A percentile compares a stretch with the other conserved stretches of the same genome.
Evolutionary conservation across 257 asterid genomes (phyloP).

Genomic region (Pogostemon cablin): DNA sequence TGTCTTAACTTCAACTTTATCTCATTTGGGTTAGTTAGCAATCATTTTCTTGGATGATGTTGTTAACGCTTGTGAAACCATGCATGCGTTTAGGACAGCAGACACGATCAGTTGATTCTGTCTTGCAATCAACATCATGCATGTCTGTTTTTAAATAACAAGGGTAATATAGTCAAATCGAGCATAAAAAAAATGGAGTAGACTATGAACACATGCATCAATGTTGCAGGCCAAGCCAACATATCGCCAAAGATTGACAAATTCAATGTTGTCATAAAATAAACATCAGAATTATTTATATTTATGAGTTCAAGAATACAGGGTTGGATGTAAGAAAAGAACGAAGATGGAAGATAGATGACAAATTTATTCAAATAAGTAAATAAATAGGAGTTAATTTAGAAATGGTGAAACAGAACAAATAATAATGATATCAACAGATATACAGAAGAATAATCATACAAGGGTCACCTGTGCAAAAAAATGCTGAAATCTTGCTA

Average conservation of each 20-base stretch:
- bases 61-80: conserved; percentile 25
- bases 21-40: too few relatives aligned
- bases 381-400: conserved; percentile 21
- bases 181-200: too few relatives aligned
- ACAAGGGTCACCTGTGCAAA: conserved; percentile 38
- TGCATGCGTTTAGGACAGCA: conserved; percentile 6
- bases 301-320: not conserved
- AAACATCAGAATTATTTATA: not conserved
- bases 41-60: conserved; percentile 27
- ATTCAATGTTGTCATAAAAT: not conserved
- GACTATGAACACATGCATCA: not conserved
- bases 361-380: conserved; percentile 11
- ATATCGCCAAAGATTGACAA: not conserved
- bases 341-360: not conserved
- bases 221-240: not conserved
- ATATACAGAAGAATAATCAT: conserved; percentile 50
- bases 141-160: not conserved
- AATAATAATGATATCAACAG: conserved; percentile 46
- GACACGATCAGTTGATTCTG: not conserved
- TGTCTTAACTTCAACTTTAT: not conserved
- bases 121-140: not conserved
- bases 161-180: not conserved
- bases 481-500: conserved; percentile 34
- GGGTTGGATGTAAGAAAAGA: conserved; percentile 12
- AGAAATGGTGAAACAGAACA: conserved; percentile 37